Evolutionary conservation across 345 rosid genomes (phyloP).

Genomic region (Pugionium cornutum): DNA sequence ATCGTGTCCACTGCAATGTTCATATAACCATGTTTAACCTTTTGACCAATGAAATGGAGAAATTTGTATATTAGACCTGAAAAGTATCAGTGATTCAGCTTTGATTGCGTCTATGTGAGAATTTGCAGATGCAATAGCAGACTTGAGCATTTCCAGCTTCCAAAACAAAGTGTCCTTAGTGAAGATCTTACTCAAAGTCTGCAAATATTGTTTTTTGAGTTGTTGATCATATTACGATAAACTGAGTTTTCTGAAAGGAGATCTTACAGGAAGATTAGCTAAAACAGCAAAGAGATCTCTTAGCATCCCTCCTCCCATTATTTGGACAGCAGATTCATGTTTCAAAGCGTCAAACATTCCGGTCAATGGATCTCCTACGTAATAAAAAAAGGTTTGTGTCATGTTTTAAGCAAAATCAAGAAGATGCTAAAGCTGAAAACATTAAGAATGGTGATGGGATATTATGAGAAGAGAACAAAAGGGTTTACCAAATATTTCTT

Average conservation of each 20-base stretch:
- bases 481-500: conserved; percentile 42
- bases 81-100: conserved; percentile 57
- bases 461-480: neutral
- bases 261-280: neutral
- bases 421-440: neutral
- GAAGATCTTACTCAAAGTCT: conserved; percentile 56
- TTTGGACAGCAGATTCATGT: neutral
- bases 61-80: conserved; percentile 42
- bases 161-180: conserved; percentile 66
- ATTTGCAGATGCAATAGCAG: conserved; percentile 52
- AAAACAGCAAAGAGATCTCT: neutral
- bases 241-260: neutral
- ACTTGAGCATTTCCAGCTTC: conserved; percentile 61
- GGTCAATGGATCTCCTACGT: neutral
- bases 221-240: neutral
- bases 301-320: neutral
- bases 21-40: neutral
- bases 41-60: neutral
- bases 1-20: conserved; percentile 58
- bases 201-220: conserved; percentile 18
- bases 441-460: too few species aligned
- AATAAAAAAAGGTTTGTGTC: too few species aligned
- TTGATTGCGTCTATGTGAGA: conserved; percentile 53
- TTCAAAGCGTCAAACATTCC: neutral
- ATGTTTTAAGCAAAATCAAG: neutral